Evolutionary conservation across 345 rosid genomes (phyloP), one percentile per base, ranked within the genome.

Genomic region (Lepidium sativum): DNA sequence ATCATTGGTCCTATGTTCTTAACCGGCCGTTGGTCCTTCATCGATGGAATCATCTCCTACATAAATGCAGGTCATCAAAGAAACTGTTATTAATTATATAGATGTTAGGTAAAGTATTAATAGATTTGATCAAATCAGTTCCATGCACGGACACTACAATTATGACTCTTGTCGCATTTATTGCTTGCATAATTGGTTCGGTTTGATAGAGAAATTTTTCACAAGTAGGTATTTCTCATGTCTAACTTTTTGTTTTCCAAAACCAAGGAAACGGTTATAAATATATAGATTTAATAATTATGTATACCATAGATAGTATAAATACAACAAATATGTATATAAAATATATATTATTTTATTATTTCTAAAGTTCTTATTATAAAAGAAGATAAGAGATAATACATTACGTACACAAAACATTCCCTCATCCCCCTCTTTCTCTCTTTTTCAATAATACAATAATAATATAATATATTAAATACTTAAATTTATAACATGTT

Each of bases 1-100:
- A 84, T 56, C 33, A 63, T 71, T 25, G 83, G 89, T 32, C 89
- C 86, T 21, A 84, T 67, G 12, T 69, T 72, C 70, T 63, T 79
- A 16, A 79, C 73, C 14, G 72, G 55, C 73, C 81, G 70, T 48
- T 49, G 57, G 21, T 49, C 79, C 43, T 54, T 59, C 85, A 82
- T 80, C 85, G 1, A 15, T 8, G 37, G 2, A 42, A 45, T 38
- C 29, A 25, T 25, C 29, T 25, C 29, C 10, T 25, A 25, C 55
- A 43, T 53, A 33, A 21, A 32, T 42, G 5, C 43, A 60, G 10
- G 50, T 12, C 32, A 42, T 33, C 5, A 31, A 29, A 48, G 16
- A 59, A 67, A 56, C 18, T 5, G 54, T 21, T 14, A 54, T 53
- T 1, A 21, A 54, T 53, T 1, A 21, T 17, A 31, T 11, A 18